Base-by-base conservation (phyloP, 2,329 filamentous ascomycete species). In the Aspergillus alliaceus region DNA sequence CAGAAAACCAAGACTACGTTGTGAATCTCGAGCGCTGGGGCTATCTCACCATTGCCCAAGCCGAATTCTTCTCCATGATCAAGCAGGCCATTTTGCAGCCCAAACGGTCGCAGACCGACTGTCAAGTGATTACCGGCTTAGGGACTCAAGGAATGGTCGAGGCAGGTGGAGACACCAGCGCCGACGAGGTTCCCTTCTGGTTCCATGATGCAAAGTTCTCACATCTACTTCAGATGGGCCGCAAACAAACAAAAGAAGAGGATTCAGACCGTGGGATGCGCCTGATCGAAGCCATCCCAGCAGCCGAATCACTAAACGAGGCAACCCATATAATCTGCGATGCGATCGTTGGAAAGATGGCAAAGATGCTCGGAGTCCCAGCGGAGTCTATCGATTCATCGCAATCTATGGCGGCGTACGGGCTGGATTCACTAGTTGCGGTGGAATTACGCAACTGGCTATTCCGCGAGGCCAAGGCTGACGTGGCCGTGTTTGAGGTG, bases 401-500 rank as follows among this genome's bases (percentile, higher is more conserved):
- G 3, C 22, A 40, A 15, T 34, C 52, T 4, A 18, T 42, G 7
- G 15, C 32, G 4, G 32, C 32, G 4, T 54, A 54, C 18, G 53
- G 53, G 1, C 5, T 54, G 32, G 53, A 54, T n/a, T 54, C 44
- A 7, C 44, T 54, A 34, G 25, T 44, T 3, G 53, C 53, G 8
- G 24, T 54, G 34, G 53, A 54, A 18, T 31, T 54, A 3, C 44
- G 53, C 3, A 54, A 54, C 34, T 54, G 53, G 53, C 25, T 46
- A 3, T 31, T 40, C 22, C 18, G 18, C n/a, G 32, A 35, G 31
- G 25, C 31, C 3, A n/a, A 24, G 29, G 31, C 31, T 4, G 18
- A 15, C 9, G 31, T 50, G 18, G 32, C 46, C 1, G 32, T 31
- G 12, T 32, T 49, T 4, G 46, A 49, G 15, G 27, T 34, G 25